Base-by-base conservation (phyloP, 2,329 filamentous ascomycete species). In the Diaporthe capsici region DNA sequence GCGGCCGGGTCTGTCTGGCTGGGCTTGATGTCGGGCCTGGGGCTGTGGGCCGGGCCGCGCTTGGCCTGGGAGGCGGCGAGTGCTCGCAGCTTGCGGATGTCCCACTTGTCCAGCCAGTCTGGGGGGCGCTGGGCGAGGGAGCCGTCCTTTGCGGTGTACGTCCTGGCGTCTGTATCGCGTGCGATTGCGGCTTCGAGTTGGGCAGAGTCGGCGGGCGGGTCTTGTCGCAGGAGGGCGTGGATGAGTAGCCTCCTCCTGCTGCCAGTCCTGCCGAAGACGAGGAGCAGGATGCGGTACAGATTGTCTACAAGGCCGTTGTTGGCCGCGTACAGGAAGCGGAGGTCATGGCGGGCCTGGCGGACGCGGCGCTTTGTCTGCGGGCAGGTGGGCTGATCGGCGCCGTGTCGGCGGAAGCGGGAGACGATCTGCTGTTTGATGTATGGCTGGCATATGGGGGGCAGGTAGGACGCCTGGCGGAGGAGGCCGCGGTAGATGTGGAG, bases 391-490 rank as follows among this genome's bases (percentile, higher is more conserved):
- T 79, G 63, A 39, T 85, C 78, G 17, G 79, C 37, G 5, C 78
- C 81, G 76, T 87, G 82, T 4, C 82, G 81, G n/a, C 85, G 85
- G 79, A 91, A 92, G 47, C 86, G 85, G 10, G 78, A 76, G 70
- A 84, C 83, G 61, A 92, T 87, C 47, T 84, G 84, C 9, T 83
- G 78, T 61, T 83, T 80, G 72, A 90, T 82, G 72, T 84, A 87
- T 3, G 83, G 81, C 53, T 86, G 87, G 75, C 88, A 89, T 53
- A 87, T 82, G 3, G 85, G 85, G 1, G 90, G 90, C 3, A 93
- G 87, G 80, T 93, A 93, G 39, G 89, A 88, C 53, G 87, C 84
- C 83, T 92, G 90, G 76, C 91, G 90, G 49, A 93, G 88, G 31
- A 93, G 84, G 75, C 90, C 87, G 74, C 91, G 88, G 81, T 91